phyloP scores from a whole-genome alignment of 345 rosid species.

The Bruguiera sexangula region DNA sequence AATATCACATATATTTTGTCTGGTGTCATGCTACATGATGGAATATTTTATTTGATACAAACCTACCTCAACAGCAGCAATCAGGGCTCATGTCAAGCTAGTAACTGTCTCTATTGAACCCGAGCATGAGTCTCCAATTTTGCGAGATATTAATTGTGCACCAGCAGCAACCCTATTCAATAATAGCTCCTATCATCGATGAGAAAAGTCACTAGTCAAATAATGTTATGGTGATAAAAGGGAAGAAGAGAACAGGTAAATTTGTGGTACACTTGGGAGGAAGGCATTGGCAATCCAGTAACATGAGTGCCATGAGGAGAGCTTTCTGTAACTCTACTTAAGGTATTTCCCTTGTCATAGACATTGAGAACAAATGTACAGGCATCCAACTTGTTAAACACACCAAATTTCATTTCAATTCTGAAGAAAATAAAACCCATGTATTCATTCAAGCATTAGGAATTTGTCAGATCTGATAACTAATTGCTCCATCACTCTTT shows the following conservation, averaged over 20 bases:
- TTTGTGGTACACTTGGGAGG: constrained; percentile 61
- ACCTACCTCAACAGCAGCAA: constrained; percentile 82
- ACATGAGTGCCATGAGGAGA: constrained; percentile 97
- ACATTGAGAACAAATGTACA: constrained; percentile 75
- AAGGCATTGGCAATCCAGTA: constrained; percentile 94
- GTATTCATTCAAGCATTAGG: neutral
- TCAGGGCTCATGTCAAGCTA: constrained; percentile 78
- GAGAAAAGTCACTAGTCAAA: constrained; percentile 14
- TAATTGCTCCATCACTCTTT: neutral
- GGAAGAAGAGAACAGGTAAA: constrained; percentile 4
- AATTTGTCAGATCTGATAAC: neutral
- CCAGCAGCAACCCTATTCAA: constrained; percentile 96
- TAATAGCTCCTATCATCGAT: constrained; percentile 61
- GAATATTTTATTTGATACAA: neutral
- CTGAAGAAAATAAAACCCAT: constrained; percentile 36
- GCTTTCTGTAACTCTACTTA: constrained; percentile 87
- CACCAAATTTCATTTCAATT: constrained; percentile 74
- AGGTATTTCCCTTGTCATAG: constrained; percentile 71
- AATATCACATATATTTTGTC: neutral
- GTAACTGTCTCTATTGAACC: constrained; percentile 97
- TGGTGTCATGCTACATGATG: neutral
- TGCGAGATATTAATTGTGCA: constrained; percentile 92
- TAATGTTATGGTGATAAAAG: constrained; percentile 2
- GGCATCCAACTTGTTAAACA: constrained; percentile 91
- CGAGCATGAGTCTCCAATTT: constrained; percentile 90